These are phyloP conservation scores for Microcera coccophila DNA, from an alignment of 2,329 filamentous ascomycete genomes.

Conservation along the genomic window DNA sequence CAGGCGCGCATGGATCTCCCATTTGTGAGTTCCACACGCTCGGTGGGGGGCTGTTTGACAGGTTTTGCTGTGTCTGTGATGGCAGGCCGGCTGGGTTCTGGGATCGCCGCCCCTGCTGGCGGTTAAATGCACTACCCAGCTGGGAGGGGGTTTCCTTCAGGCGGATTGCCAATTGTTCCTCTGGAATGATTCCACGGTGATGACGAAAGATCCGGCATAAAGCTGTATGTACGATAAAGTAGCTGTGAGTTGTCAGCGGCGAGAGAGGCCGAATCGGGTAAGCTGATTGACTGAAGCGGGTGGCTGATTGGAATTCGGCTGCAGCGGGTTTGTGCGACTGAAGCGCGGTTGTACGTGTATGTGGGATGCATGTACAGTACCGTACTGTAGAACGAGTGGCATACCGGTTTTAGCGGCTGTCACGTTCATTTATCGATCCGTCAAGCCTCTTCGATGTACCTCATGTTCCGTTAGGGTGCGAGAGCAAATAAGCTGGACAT, in stretches of 20 bases:
- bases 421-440: background rate
- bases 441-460: background rate
- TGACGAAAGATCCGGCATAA: background rate
- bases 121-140: constrained; percentile 5
- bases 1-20: no score
- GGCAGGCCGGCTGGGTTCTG: constrained; percentile 14
- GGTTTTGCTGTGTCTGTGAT: constrained; percentile 7
- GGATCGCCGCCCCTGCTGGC: background rate
- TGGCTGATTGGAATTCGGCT: background rate
- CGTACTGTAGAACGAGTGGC: background rate
- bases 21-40: no score
- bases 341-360: background rate
- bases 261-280: constrained; percentile 15
- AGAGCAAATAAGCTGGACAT: background rate
- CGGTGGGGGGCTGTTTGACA: constrained; percentile 5
- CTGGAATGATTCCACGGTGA: background rate
- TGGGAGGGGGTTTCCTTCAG: background rate
- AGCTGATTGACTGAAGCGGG: constrained; percentile 11
- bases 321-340: background rate
- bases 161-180: background rate
- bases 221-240: no score
- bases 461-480: background rate
- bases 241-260: no score
- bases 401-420: background rate
- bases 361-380: no score